A percentile compares a stretch with the other conserved stretches of the same genome.
phyloP scores from a whole-genome alignment of 148 eudicot species.

The Gaultheria prostrata region DNA sequence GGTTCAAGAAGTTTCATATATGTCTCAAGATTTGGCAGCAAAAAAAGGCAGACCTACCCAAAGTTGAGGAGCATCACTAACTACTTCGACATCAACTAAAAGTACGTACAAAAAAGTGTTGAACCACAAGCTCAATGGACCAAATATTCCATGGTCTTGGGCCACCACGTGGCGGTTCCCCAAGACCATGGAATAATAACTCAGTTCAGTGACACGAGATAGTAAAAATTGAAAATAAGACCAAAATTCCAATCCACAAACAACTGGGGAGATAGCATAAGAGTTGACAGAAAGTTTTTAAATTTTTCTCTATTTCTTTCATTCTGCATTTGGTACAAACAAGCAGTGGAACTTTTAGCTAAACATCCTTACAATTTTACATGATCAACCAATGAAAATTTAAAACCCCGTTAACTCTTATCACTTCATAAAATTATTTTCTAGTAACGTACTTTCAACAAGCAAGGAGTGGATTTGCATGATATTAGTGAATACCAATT shows the following conservation, averaged over 20 bases:
- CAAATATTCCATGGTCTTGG: too few relatives aligned
- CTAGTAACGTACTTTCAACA: background rate
- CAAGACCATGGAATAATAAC: too few relatives aligned
- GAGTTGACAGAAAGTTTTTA: background rate
- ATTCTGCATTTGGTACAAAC: background rate
- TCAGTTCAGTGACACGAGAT: background rate
- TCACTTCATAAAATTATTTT: background rate
- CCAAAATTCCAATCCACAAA: background rate
- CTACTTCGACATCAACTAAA: constrained; percentile 7
- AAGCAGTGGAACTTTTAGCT: background rate
- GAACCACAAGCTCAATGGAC: constrained; percentile 10
- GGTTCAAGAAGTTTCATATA: constrained; percentile 68
- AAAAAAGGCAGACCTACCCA: constrained; percentile 58
- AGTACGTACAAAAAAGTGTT: background rate
- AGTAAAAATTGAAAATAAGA: background rate
- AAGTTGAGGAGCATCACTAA: constrained; percentile 3
- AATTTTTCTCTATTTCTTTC: background rate
- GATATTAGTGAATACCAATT: background rate
- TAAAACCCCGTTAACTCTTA: background rate
- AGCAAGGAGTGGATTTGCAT: background rate
- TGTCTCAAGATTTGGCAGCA: constrained; percentile 68
- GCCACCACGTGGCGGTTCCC: too few relatives aligned
- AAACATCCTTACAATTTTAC: background rate
- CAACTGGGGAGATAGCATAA: background rate
- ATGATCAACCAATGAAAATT: background rate